phyloP scores from a whole-genome alignment of 371 early-diverging fungal genomes.

The Gilbertella persicaria region DNA sequence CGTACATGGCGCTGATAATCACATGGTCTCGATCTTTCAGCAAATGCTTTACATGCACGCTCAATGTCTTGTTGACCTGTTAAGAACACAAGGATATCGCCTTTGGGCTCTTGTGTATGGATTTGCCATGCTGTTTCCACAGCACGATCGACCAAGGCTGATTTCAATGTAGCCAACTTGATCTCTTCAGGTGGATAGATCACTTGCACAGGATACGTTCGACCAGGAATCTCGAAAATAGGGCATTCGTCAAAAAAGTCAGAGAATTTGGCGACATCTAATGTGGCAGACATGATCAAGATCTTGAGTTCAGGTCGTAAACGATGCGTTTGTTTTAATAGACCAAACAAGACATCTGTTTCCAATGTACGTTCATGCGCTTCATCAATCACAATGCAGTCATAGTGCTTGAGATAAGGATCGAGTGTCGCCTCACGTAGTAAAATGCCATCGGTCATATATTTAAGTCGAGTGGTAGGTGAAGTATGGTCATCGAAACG shows the following conservation, averaged over 20 bases:
- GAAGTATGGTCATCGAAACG: slow-evolving; percentile 77
- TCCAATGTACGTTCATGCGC: slow-evolving; percentile 95
- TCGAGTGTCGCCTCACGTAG: slow-evolving; percentile 77
- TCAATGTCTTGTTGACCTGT: slow-evolving; percentile 94
- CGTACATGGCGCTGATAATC: too few species aligned
- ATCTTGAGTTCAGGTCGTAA: slow-evolving; percentile 65
- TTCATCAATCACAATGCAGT: slow-evolving; percentile 87
- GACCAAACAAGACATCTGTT: slow-evolving; percentile 91
- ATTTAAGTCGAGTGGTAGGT: slow-evolving; percentile 69
- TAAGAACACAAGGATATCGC: slow-evolving; percentile 87
- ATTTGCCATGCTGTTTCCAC: slow-evolving; percentile 82
- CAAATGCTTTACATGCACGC: slow-evolving; percentile 59
- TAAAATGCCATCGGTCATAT: slow-evolving; percentile 94
- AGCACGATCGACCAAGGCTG: slow-evolving; percentile 66
- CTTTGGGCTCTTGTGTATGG: slow-evolving; percentile 69
- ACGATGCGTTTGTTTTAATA: slow-evolving; percentile 66
- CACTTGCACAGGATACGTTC: slow-evolving; percentile 79
- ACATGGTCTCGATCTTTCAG: slow-evolving; percentile 24
- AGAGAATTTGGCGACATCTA: slow-evolving; percentile 74
- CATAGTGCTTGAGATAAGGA: slow-evolving; percentile 63
- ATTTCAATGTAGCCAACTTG: slow-evolving; percentile 62
- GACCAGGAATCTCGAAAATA: slow-evolving; percentile 82
- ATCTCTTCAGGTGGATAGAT: slow-evolving; percentile 53
- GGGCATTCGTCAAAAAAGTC: slow-evolving; percentile 78
- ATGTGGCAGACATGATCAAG: slow-evolving; percentile 84